Base-by-base conservation (phyloP, 1,139 yeast species). In the Saccharomyces hybrid region DNA sequence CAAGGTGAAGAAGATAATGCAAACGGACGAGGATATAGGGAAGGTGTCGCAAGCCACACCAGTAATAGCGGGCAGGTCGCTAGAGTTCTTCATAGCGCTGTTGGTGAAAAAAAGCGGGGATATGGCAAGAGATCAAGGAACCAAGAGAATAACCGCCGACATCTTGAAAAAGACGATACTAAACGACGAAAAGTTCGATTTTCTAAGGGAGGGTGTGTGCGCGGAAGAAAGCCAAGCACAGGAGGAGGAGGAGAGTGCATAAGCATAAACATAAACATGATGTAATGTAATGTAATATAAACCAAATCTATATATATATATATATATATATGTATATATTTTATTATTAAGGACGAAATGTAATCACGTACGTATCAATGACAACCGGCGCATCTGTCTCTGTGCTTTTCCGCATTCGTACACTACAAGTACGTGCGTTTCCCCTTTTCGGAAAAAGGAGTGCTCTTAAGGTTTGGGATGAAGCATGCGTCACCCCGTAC, bases 1-100 rank as follows among this genome's bases (percentile, higher is more conserved):
- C 3, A 81, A 98, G 59, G 91, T 93, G 68, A 93, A 93, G 74
- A 88, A 95, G 66, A 82, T 93, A 56, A 91, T 93, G 97, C 99
- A 93, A 69, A 85, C 96, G 51, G 99, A 93, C 70, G 99, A 93
- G 63, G 99, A 93, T 62, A 91, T 93, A 51, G 99, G 99, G 4
- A 93, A 93, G 70, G 99, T 95, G 14, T 97, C 99, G 8, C 98
- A 91, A 69, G 98, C 97, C 3, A 93, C 99, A 3, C 99, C 99
- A 0, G 86, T 93, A 26, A 91, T 91, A 31, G 96, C 93, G 11
- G 97, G 99, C 8, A 80, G 96, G 59, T 96, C 98, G 0, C 76
- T 93, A 54, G 99, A 93, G 72, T 81, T 89, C 58, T 93, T 93
- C 68, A 83, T 93, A 81, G 90, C 96, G 54, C 82, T 93, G 56